Conservation (phyloP, 2,329 filamentous ascomycete species). For the Alternaria sp. region DNA sequence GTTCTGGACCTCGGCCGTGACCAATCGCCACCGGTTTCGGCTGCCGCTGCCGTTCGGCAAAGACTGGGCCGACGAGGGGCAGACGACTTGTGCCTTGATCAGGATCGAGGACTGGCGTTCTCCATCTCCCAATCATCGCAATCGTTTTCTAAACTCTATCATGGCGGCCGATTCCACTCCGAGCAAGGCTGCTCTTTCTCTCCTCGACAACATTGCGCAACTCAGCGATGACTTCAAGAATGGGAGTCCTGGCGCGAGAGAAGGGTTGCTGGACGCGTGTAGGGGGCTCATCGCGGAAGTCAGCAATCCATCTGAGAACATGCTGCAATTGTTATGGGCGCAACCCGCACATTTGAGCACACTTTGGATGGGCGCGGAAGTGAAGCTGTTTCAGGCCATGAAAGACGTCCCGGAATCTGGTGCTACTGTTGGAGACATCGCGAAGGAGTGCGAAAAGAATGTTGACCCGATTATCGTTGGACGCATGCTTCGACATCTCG, state of each 20-base stretch:
- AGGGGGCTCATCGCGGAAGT: conserved; percentile 36
- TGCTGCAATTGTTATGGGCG: conserved; percentile 33
- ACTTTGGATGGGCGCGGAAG: conserved; percentile 32
- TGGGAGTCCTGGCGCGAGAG: conserved; percentile 25
- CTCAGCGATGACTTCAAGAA: conserved; percentile 30
- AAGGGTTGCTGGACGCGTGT: conserved; percentile 30
- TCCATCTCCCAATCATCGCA: background rate
- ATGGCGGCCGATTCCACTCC: conserved; percentile 8
- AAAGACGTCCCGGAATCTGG: conserved; percentile 16
- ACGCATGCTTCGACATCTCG: conserved; percentile 41
- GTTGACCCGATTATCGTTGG: conserved; percentile 33
- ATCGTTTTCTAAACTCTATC: background rate
- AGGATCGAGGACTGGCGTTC: background rate
- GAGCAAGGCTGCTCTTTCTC: conserved; percentile 21
- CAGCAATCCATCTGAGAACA: conserved; percentile 35
- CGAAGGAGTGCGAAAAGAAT: conserved; percentile 20
- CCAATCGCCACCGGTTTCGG: background rate
- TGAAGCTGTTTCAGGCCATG: conserved; percentile 37
- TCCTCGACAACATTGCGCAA: conserved; percentile 30
- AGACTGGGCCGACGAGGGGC: conserved; percentile 3
- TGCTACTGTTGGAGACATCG: conserved; percentile 23
- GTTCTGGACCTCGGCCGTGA: background rate
- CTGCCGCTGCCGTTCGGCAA: background rate
- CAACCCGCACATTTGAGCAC: conserved; percentile 32
- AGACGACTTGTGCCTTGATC: background rate